Base-by-base conservation (phyloP, 441 rosid species). In the Viola pubescens region DNA sequence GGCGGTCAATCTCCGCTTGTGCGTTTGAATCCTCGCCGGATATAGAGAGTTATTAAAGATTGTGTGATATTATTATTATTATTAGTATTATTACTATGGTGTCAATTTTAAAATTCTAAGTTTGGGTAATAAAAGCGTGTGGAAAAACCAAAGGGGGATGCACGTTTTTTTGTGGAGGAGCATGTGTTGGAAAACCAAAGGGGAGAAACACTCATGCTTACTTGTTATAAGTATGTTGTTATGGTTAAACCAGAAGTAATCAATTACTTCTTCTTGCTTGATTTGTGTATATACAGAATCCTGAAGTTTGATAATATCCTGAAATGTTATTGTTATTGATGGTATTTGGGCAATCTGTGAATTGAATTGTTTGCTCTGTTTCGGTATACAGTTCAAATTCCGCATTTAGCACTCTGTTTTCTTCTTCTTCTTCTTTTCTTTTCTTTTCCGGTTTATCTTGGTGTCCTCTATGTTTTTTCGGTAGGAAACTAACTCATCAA, bases 1-100 rank as follows among this genome's bases (percentile, higher is more conserved):
- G 82, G 84, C 8, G 73, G 73, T 59, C 83, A 81, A 37, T 83
- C 90, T 62, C 87, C 94, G 0, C 83, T 75, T 12, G 50, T 54
- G 47, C 77, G 83, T 3, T 49, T 81, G 51, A 72, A 72, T 56
- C 56, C 83, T 55, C 85, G 84, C 52, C 84, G 73, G 8, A 67
- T 84, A 9, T 16, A 84, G 73, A 76, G 34, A 40, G 46, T 51
- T 13, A 38, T 59, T 62, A 13, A 9, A 4, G 9, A 14, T 14
- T 4, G 2, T 6, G 3, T 37, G 11, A n/a, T 39, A 9, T 11
- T 42, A 4, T 1, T 39, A 9, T 11, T 42, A 6, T 0, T 6
- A 26, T 26, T 9, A 9, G 12, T 8, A 50, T 63, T 3, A 0
- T 39, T 70, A 52, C 55, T 54, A 62, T 58, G 47, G 41, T 34